Evolutionary conservation across 2,329 filamentous ascomycete genomes (phyloP).

Genomic region (Polychaeton citri): DNA sequence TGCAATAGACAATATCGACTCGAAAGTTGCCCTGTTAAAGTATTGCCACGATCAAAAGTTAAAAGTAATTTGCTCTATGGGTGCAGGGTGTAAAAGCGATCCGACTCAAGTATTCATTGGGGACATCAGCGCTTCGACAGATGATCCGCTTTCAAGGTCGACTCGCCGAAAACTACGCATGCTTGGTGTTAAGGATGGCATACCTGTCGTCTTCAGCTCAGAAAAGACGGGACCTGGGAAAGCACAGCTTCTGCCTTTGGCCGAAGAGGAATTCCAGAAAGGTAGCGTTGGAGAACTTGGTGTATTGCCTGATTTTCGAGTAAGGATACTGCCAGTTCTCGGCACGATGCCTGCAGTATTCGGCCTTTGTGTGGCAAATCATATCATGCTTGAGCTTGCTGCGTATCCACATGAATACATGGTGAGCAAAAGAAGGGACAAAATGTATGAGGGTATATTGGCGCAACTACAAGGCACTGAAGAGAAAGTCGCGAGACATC

Average conservation of each 20-base stretch:
- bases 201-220: slow-evolving; percentile 83
- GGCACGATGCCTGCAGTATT: slow-evolving; percentile 98
- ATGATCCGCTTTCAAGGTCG: slow-evolving; percentile 76
- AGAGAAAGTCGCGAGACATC: slow-evolving; percentile 54
- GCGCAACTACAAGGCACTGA: slow-evolving; percentile 63
- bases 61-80: slow-evolving; percentile 87
- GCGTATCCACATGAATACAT: slow-evolving; percentile 81
- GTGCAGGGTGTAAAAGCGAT: slow-evolving; percentile 84
- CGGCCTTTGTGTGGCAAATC: slow-evolving; percentile 81
- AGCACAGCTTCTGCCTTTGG: slow-evolving; percentile 71
- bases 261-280: slow-evolving; percentile 78
- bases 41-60: slow-evolving; percentile 71
- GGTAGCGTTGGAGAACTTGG: slow-evolving; percentile 77
- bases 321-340: slow-evolving; percentile 85
- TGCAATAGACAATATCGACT: slow-evolving; percentile 96
- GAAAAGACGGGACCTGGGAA: slow-evolving; percentile 79
- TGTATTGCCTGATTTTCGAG: slow-evolving; percentile 81
- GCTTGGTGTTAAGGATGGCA: slow-evolving; percentile 67
- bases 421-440: slow-evolving; percentile 68
- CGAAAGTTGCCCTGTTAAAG: slow-evolving; percentile 78
- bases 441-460: slow-evolving; percentile 80
- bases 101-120: slow-evolving; percentile 76
- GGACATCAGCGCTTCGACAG: slow-evolving; percentile 76
- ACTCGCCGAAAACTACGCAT: slow-evolving; percentile 68
- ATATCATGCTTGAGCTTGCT: slow-evolving; percentile 69